Evolutionary conservation across 176 grass and related monocot genomes (phyloP).

Genomic region (Carex parvula): DNA sequence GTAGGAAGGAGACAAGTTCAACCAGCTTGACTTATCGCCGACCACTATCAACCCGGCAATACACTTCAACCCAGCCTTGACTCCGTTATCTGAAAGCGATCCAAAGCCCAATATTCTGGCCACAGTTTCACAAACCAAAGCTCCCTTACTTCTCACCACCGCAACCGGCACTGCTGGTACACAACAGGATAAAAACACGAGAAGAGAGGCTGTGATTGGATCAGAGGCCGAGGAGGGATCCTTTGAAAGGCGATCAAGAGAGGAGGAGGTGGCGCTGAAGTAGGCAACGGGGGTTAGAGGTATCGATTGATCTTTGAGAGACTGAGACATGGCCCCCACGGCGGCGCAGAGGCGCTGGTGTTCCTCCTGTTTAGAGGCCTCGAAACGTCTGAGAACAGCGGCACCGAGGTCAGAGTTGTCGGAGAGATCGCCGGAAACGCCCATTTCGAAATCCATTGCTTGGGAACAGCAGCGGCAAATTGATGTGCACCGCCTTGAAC

Average conservation of each 20-base stretch:
- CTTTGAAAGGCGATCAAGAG: slow-evolving; percentile 49
- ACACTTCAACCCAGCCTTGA: slow-evolving; percentile 75
- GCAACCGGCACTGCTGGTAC: slow-evolving; percentile 43
- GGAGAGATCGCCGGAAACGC: slow-evolving; percentile 29
- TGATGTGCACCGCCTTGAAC: slow-evolving; percentile 28
- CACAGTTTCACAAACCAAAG: slow-evolving; percentile 48
- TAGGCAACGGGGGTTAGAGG: slow-evolving; percentile 52
- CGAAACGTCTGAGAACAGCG: slow-evolving; percentile 45
- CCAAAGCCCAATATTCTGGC: slow-evolving; percentile 59
- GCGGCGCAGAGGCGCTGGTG: slow-evolving; percentile 75
- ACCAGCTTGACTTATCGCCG: slow-evolving; percentile 67
- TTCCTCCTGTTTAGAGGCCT: slow-evolving; percentile 51
- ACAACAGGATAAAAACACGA: slow-evolving; percentile 55
- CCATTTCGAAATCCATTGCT: slow-evolving; percentile 34
- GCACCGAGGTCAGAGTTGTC: slow-evolving; percentile 45
- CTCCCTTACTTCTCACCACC: slow-evolving; percentile 39
- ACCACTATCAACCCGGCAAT: slow-evolving; percentile 55
- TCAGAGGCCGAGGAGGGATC: slow-evolving; percentile 42
- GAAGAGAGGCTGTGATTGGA: slow-evolving; percentile 45
- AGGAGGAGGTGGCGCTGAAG: slow-evolving; percentile 50
- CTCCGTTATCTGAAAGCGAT: slow-evolving; percentile 45
- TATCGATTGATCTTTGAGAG: slow-evolving; percentile 51
- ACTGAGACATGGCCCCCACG: slow-evolving; percentile 65
- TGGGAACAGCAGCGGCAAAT: slow-evolving; percentile 35
- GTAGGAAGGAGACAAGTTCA: slow-evolving; percentile 44